Conservation (phyloP, 108 stramenopile genomes). For the Mayamaea pseudoterrestris region DNA sequence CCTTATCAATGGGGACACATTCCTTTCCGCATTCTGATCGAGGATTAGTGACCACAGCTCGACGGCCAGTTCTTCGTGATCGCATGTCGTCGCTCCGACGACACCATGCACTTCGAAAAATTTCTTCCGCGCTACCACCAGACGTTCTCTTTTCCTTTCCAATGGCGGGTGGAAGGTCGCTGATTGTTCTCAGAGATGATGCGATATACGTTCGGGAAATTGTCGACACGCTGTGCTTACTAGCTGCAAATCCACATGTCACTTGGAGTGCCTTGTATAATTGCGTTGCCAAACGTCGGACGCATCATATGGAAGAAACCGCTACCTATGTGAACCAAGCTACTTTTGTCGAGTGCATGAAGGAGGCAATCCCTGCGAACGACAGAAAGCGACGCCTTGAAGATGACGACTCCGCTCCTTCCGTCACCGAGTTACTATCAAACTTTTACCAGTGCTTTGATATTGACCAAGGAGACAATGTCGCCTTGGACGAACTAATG, state of each 20-base stretch:
- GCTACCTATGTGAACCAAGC: conserved; percentile 27
- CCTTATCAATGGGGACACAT: too few species aligned
- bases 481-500: conserved; percentile 77
- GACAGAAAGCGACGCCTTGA: conserved; percentile 22
- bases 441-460: conserved; percentile 83
- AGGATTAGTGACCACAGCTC: neutral
- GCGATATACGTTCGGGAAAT: conserved; percentile 70
- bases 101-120: conserved; percentile 3
- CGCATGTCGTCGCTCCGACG: conserved; percentile 6
- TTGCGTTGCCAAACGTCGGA: conserved; percentile 12
- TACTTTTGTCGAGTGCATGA: conserved; percentile 60
- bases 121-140: conserved; percentile 9
- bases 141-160: conserved; percentile 79
- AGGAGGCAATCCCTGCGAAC: conserved; percentile 29
- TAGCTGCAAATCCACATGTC: conserved; percentile 44
- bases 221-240: conserved; percentile 58
- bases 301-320: conserved; percentile 5
- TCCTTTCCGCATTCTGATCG: conserved; percentile 10
- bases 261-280: conserved; percentile 34
- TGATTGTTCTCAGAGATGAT: conserved; percentile 73
- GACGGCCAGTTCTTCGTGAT: conserved; percentile 2
- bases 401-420: conserved; percentile 17
- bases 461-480: conserved; percentile 46
- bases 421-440: conserved; percentile 28
- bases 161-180: conserved; percentile 58